Evolutionary conservation across 2,329 filamentous ascomycete species (phyloP).

Genomic region (Epichloe coenophiala): DNA sequence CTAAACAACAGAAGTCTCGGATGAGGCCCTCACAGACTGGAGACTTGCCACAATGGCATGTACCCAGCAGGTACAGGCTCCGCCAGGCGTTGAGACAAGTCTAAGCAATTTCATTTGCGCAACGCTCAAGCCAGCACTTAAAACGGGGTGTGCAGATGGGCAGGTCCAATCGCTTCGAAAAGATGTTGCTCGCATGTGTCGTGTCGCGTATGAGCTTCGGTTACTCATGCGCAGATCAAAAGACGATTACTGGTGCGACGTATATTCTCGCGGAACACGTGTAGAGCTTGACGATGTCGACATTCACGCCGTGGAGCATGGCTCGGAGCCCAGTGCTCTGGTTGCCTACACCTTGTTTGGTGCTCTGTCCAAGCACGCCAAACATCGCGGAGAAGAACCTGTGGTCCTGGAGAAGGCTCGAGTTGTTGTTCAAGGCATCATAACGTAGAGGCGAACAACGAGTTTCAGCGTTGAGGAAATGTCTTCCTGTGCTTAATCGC

Average conservation of each 20-base stretch:
- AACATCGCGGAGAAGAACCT: neutral
- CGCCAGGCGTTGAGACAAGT: neutral
- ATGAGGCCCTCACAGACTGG: neutral
- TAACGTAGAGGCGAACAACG: no score
- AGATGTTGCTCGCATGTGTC: neutral
- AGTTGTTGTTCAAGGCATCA: neutral
- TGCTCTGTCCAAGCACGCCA: neutral
- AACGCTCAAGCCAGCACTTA: neutral
- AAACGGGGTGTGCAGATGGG: neutral
- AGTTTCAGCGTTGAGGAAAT: no score
- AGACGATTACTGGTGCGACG: neutral
- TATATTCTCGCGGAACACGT: neutral
- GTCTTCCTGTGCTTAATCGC: neutral
- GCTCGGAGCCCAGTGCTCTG: neutral
- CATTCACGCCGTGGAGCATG: neutral
- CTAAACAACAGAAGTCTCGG: neutral
- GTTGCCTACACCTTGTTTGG: neutral
- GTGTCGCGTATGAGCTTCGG: neutral
- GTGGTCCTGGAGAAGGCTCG: neutral
- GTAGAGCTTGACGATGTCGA: neutral
- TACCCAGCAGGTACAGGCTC: neutral
- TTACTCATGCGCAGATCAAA: neutral
- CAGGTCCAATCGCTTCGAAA: neutral
- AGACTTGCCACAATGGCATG: neutral
- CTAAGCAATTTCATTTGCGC: neutral